phyloP scores from a whole-genome alignment of 306 rosid genomes.

The Vachellia pachyceras region DNA sequence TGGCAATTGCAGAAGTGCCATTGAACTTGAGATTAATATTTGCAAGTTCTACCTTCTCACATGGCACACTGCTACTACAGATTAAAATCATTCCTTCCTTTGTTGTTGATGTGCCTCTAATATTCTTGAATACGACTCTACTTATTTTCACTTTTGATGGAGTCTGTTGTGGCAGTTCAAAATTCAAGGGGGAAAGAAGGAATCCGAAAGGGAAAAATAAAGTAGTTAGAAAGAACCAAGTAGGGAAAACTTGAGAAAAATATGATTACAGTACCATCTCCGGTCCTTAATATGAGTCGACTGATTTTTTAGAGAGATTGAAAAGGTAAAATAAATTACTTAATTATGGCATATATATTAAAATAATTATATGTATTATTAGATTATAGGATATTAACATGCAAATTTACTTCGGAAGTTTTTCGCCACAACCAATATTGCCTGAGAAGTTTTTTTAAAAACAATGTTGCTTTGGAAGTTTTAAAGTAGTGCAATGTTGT shows the following conservation, averaged over 20 bases:
- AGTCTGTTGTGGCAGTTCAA: background rate
- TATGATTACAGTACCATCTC: background rate
- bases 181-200: background rate
- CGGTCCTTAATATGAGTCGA: background rate
- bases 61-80: background rate
- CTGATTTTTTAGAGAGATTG: background rate
- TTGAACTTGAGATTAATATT: background rate
- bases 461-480: too few species aligned
- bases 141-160: background rate
- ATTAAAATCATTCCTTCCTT: background rate
- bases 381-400: too few species aligned
- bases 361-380: too few species aligned
- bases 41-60: background rate
- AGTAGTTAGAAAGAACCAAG: background rate
- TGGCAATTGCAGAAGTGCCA: background rate
- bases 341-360: too few species aligned
- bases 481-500: too few species aligned
- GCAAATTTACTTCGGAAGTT: too few species aligned
- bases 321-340: too few species aligned
- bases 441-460: too few species aligned
- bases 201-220: background rate
- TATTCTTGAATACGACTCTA: background rate
- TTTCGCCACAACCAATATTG: too few species aligned
- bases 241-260: background rate
- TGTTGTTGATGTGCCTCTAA: background rate